Evolutionary conservation across 345 rosid species (phyloP).

Genomic region (Euphorbia lathyris): DNA sequence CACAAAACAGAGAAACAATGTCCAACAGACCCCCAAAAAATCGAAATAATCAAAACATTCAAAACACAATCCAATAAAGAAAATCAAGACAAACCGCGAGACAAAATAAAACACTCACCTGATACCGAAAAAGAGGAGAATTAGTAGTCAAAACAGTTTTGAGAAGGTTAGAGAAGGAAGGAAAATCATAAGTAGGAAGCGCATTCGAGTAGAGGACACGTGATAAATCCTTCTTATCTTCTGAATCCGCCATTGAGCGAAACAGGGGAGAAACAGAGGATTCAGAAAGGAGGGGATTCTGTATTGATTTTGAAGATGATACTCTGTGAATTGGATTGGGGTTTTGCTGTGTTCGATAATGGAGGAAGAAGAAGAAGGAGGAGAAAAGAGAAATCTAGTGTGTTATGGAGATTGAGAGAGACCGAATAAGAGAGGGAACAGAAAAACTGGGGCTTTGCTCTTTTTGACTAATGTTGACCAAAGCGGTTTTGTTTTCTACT

Average conservation of each 20-base stretch:
- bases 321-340: no score
- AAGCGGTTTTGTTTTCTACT: not conserved
- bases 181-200: not conserved
- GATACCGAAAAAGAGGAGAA: slow-evolving; percentile 6
- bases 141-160: slow-evolving; percentile 5
- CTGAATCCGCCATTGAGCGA: not conserved
- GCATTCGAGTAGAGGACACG: not conserved
- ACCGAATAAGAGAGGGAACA: slow-evolving; percentile 4
- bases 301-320: not conserved
- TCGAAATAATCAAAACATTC: not conserved
- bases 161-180: slow-evolving; percentile 16
- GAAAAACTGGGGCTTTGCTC: not conserved
- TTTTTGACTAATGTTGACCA: slow-evolving; percentile 16
- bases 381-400: not conserved
- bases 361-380: not conserved
- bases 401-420: not conserved
- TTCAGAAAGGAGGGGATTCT: not conserved
- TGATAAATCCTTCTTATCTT: not conserved
- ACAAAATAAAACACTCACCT: not conserved
- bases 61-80: not conserved
- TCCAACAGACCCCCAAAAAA: not conserved
- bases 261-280: not conserved
- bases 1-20: not conserved
- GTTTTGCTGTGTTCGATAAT: slow-evolving; percentile 5
- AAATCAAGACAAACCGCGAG: not conserved